Percentiles rank a stretch among this genome's conserved stretches.
phyloP scores from a whole-genome alignment of 805 yeast species.

The Schwanniomyces occidentalis region DNA sequence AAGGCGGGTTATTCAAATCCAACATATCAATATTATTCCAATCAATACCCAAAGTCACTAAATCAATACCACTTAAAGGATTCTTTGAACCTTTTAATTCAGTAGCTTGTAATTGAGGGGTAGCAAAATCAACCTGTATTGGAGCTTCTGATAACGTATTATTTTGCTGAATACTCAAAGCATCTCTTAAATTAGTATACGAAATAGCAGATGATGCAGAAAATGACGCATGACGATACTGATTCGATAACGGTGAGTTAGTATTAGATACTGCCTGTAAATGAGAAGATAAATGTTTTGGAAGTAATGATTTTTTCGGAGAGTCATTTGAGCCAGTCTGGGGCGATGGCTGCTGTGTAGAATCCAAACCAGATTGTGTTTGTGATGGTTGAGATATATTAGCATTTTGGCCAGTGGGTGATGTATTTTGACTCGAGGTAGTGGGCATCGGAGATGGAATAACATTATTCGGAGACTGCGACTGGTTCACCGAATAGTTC shows the following conservation, averaged over 20 bases:
- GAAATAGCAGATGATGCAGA: slow-evolving; percentile 64
- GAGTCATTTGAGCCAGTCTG: slow-evolving; percentile 16
- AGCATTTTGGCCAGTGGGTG: slow-evolving; percentile 10
- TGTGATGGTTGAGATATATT: neutral
- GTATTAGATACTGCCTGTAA: neutral
- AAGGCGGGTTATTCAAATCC: slow-evolving; percentile 16
- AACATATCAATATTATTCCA: slow-evolving; percentile 29
- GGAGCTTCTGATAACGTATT: slow-evolving; percentile 46
- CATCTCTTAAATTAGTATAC: slow-evolving; percentile 55
- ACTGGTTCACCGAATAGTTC: slow-evolving; percentile 1
- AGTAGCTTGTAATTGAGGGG: slow-evolving; percentile 68
- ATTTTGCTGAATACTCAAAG: slow-evolving; percentile 31
- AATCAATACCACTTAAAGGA: slow-evolving; percentile 34
- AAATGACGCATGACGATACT: slow-evolving; percentile 55
- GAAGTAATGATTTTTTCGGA: slow-evolving; percentile 8
- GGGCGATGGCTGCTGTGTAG: slow-evolving; percentile 26
- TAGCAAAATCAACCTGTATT: slow-evolving; percentile 73
- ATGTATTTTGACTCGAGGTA: slow-evolving; percentile 26
- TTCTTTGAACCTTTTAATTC: slow-evolving; percentile 34
- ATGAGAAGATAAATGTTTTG: slow-evolving; percentile 8
- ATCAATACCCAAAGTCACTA: slow-evolving; percentile 32
- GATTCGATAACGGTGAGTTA: slow-evolving; percentile 7
- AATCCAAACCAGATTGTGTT: slow-evolving; percentile 1
- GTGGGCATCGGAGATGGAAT: slow-evolving; percentile 29
- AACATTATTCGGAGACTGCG: slow-evolving; percentile 7